Evolutionary conservation across 805 yeast species (phyloP).

Genomic region (Wickerhamomyces xylosicus): DNA sequence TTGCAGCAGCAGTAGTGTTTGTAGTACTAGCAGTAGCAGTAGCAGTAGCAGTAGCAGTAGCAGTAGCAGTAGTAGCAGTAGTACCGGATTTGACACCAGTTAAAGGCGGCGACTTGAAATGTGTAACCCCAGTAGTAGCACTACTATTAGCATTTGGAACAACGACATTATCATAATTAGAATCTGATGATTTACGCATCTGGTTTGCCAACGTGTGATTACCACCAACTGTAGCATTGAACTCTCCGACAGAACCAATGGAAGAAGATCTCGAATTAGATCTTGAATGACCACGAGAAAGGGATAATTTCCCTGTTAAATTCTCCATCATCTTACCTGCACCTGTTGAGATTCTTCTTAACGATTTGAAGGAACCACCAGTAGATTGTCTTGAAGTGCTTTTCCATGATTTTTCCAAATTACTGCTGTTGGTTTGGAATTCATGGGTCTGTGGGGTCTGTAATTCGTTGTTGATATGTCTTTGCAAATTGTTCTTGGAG

Average conservation of each 20-base stretch:
- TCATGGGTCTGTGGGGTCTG: conserved; percentile 22
- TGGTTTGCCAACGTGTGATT: neutral
- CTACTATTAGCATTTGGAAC: neutral
- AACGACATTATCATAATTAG: neutral
- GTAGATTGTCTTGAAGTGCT: conserved; percentile 14
- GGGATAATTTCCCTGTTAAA: conserved; percentile 16
- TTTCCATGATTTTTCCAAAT: conserved; percentile 23
- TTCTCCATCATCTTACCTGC: conserved; percentile 17
- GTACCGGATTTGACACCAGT: no score
- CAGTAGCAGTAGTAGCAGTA: no score
- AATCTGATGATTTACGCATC: neutral
- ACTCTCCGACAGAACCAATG: conserved; percentile 16
- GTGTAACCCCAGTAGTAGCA: no score
- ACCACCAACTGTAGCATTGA: conserved; percentile 4
- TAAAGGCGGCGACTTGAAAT: no score
- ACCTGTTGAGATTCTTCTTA: conserved; percentile 20
- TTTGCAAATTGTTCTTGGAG: conserved; percentile 5
- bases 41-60: no score
- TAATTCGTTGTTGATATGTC: neutral
- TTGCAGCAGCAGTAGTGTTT: conserved; percentile 14
- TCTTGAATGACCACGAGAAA: conserved; percentile 15
- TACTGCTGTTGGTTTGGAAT: conserved; percentile 26
- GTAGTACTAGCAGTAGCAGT: conserved; percentile 10
- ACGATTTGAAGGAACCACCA: conserved; percentile 21
- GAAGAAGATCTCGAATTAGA: conserved; percentile 20